Conservation (phyloP, 139 green algal species). For the Chlamydomonas sphaeroides region DNA sequence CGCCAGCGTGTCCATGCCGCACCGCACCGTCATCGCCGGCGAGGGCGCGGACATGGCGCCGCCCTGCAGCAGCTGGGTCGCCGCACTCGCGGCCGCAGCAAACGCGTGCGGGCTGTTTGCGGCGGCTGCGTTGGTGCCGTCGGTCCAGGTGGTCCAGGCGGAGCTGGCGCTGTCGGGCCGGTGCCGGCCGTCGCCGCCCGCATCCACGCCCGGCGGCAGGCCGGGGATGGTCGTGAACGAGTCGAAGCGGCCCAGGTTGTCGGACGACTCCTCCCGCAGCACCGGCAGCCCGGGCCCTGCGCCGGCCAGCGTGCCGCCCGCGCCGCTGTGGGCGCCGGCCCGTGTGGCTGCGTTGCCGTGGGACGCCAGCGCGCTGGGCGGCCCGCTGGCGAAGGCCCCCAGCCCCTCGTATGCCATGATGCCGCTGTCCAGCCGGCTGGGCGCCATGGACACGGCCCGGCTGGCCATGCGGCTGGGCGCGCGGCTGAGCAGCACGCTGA, state of each 20-base stretch:
- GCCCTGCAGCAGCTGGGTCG: conserved; percentile 19
- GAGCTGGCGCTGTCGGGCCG: conserved; percentile 26
- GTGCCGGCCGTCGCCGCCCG: neutral
- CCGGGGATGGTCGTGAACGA: neutral
- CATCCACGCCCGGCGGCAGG: conserved; percentile 10
- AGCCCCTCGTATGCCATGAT: neutral
- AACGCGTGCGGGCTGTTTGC: no score
- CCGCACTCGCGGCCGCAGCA: neutral
- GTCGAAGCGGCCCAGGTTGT: neutral
- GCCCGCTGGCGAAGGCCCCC: neutral
- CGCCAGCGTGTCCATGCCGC: conserved; percentile 21
- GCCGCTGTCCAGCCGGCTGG: neutral
- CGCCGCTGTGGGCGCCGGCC: no score
- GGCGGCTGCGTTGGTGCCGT: neutral
- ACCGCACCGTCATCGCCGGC: neutral
- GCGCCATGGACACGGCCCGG: conserved; percentile 2
- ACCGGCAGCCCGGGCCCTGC: no score
- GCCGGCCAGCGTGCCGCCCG: no score
- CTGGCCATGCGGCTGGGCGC: conserved; percentile 2
- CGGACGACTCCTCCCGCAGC: no score
- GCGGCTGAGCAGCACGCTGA: conserved; percentile 19
- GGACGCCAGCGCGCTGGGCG: neutral
- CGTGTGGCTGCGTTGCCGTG: no score
- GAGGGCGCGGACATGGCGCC: neutral
- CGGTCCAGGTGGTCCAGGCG: conserved; percentile 24